Conservation (phyloP, 2,329 filamentous ascomycete genomes). For the Penicillium sp. region DNA sequence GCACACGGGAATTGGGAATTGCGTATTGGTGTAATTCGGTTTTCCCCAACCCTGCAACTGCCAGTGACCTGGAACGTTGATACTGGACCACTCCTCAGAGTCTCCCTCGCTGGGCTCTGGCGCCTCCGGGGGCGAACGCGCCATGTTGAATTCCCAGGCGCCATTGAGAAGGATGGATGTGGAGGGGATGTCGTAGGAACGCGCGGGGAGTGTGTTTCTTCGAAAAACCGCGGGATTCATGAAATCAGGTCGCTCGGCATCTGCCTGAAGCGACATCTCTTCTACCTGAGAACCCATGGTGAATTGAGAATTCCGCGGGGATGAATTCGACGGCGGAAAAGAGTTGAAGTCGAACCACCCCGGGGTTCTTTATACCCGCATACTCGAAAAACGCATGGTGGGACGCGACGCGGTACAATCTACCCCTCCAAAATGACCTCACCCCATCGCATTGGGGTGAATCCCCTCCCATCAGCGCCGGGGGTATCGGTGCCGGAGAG, state of each 20-base stretch:
- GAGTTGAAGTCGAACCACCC: neutral
- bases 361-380: neutral
- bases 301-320: neutral
- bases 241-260: slow-evolving; percentile 6
- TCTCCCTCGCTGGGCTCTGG: slow-evolving; percentile 19
- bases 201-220: slow-evolving; percentile 55
- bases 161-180: slow-evolving; percentile 53
- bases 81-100: slow-evolving; percentile 25
- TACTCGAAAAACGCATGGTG: neutral
- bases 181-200: slow-evolving; percentile 56
- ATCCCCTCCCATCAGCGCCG: neutral
- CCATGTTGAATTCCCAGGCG: slow-evolving; percentile 58
- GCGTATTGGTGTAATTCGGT: slow-evolving; percentile 68
- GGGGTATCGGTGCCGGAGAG: neutral
- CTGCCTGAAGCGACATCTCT: slow-evolving; percentile 1
- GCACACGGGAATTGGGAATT: slow-evolving; percentile 64
- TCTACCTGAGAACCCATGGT: neutral
- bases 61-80: slow-evolving; percentile 67
- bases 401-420: neutral
- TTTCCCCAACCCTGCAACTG: slow-evolving; percentile 67
- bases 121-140: slow-evolving; percentile 49
- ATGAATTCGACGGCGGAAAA: neutral
- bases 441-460: neutral
- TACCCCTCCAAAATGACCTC: neutral
- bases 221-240: slow-evolving; percentile 46